Evolutionary conservation across 2,329 filamentous ascomycete species (phyloP).

Genomic region (Pleurostoma richardsiae): DNA sequence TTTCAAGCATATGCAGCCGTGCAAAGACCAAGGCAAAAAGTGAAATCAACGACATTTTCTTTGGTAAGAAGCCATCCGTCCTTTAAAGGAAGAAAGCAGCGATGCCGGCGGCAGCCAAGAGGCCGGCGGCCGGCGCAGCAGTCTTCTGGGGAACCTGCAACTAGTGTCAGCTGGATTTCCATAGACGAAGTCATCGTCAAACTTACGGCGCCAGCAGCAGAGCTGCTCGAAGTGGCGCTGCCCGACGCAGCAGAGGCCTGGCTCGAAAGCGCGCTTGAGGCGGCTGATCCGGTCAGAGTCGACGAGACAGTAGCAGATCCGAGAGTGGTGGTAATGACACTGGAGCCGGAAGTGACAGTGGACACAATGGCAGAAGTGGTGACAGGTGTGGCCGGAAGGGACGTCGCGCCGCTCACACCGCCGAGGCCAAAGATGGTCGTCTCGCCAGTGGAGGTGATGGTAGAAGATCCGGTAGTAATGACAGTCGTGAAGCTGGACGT

Average conservation of each 20-base stretch:
- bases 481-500: conserved; percentile 31
- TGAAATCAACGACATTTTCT: background rate
- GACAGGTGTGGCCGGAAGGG: conserved; percentile 1
- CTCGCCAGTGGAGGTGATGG: conserved; percentile 26
- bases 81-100: conserved; percentile 43
- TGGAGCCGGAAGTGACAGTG: background rate
- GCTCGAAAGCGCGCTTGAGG: conserved; percentile 14
- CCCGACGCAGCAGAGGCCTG: conserved; percentile 9
- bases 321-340: background rate
- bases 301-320: background rate
- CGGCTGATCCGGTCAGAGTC: conserved; percentile 12
- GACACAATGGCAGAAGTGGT: background rate
- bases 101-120: conserved; percentile 44
- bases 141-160: conserved; percentile 33
- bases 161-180: too few relatives aligned
- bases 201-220: conserved; percentile 19
- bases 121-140: conserved; percentile 34
- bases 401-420: conserved; percentile 13
- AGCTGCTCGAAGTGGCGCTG: conserved; percentile 9
- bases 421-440: conserved; percentile 24
- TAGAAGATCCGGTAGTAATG: conserved; percentile 24
- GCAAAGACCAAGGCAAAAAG: background rate
- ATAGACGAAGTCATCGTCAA: background rate
- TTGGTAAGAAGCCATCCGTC: background rate
- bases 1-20: background rate